Evolutionary conservation across 1,284 basidiomycete species (phyloP), one percentile per base, ranked within the genome.

Genomic region (Malassezia dermatis): DNA sequence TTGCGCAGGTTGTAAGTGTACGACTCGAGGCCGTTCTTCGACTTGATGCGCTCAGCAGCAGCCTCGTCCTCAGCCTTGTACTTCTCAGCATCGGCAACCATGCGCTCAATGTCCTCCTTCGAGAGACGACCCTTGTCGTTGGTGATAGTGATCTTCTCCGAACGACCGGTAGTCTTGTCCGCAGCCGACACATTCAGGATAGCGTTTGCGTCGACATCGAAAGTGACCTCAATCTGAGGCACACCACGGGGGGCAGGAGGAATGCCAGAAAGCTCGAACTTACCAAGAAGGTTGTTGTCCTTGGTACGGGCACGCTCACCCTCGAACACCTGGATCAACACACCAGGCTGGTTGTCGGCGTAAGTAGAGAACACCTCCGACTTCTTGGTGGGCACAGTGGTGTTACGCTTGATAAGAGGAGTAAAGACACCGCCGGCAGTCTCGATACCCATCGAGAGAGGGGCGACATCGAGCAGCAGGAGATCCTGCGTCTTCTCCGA

Each of bases 351-450:
- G 82, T 98, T 96, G 82, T 98, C 93, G 64, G 90, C 86, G 81
- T 93, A 94, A 39, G 94, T 98, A 47, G 93, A 95, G 85, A 98
- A 96, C 77, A 88, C 86, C 80, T 96, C 89, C 24, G 89, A 89
- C 82, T 96, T 96, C 81, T 95, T 96, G 75, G 93, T 96, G 48
- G 93, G 93, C 67, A 98, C 88, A 52, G 90, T 94, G 67, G 94
- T 96, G 83, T 98, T 98, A 64, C 91, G 85, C 80, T 89, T 90
- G 81, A 96, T 95, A 69, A 98, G 84, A 35, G 88, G 83, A 43
- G 89, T 95, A 86, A 95, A 90, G 77, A 95, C 90, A 85, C 93
- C 93, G 78, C 94, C 93, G 69, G 91, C 88, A 55, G 90, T 98
- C 81, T 96, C 94, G 76, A 98, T 95, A 73, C 78, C 93, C 75